phyloP scores from a whole-genome alignment of 768 basidiomycete genomes.

The Arthromyces matolae region DNA sequence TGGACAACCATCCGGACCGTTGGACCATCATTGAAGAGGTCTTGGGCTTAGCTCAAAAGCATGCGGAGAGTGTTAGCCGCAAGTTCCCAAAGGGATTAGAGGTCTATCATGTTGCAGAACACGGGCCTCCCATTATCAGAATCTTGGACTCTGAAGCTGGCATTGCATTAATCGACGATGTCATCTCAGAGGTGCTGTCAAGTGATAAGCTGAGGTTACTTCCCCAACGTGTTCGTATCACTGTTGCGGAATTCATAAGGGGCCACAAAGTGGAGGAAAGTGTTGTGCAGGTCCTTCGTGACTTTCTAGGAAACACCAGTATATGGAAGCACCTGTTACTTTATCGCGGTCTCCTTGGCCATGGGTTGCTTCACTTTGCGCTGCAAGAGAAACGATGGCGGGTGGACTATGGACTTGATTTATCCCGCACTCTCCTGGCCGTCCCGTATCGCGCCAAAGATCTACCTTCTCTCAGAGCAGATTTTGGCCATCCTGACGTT shows the following conservation, averaged over 20 bases:
- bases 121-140: slow-evolving; percentile 13
- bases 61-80: slow-evolving; percentile 13
- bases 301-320: slow-evolving; percentile 12
- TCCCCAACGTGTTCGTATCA: slow-evolving; percentile 13
- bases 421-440: slow-evolving; percentile 39
- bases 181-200: slow-evolving; percentile 19
- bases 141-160: slow-evolving; percentile 18
- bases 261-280: neutral
- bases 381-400: slow-evolving; percentile 42
- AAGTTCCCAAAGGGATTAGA: slow-evolving; percentile 21
- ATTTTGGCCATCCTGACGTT: slow-evolving; percentile 53
- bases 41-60: slow-evolving; percentile 25
- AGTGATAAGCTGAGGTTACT: slow-evolving; percentile 18
- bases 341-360: slow-evolving; percentile 40
- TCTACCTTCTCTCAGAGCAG: slow-evolving; percentile 39
- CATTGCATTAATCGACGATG: slow-evolving; percentile 8
- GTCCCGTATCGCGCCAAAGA: slow-evolving; percentile 57
- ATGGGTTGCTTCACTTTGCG: slow-evolving; percentile 36
- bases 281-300: slow-evolving; percentile 11
- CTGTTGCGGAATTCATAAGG: slow-evolving; percentile 23
- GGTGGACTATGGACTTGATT: slow-evolving; percentile 49
- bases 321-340: slow-evolving; percentile 39
- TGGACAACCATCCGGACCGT: slow-evolving; percentile 40
- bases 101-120: neutral
- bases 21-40: slow-evolving; percentile 40